Percentiles rank a stretch among this genome's conserved stretches.
phyloP scores from a whole-genome alignment of 441 rosid species.

The Macaranga tanarius region DNA sequence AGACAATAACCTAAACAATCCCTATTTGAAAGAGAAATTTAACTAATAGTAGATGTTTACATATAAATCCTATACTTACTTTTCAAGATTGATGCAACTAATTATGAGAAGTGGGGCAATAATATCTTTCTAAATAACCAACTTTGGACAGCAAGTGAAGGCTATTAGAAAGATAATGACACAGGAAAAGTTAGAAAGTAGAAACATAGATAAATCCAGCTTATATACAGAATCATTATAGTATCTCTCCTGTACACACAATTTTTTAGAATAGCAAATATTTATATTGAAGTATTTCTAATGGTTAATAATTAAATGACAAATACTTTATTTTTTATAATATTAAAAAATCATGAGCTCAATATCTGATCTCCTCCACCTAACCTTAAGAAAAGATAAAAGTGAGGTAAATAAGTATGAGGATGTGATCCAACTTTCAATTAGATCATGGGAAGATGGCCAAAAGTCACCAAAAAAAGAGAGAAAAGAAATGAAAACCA shows the following conservation, averaged over 20 bases:
- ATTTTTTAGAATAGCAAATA: no score
- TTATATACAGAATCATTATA: not conserved
- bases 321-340: no score
- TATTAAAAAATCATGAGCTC: no score
- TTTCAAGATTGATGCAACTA: no score
- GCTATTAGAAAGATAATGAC: not conserved
- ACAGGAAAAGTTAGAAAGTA: not conserved
- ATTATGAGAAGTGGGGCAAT: not conserved
- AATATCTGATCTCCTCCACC: no score
- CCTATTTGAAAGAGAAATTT: not conserved
- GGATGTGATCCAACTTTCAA: not conserved
- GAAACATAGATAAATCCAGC: not conserved
- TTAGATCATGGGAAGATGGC: not conserved
- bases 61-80: no score
- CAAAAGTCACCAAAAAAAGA: not conserved
- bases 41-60: not conserved
- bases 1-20: not conserved
- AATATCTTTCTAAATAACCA: not conserved
- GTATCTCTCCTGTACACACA: not conserved
- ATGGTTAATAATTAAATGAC: no score
- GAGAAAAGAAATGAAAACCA: constrained; percentile 7
- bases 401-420: not conserved
- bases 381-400: no score
- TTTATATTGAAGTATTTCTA: not conserved
- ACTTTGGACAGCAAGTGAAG: not conserved